These are phyloP conservation scores for Phytophthora quininea DNA, from an alignment of 352 stramenopile species.

Conservation along the genomic window DNA sequence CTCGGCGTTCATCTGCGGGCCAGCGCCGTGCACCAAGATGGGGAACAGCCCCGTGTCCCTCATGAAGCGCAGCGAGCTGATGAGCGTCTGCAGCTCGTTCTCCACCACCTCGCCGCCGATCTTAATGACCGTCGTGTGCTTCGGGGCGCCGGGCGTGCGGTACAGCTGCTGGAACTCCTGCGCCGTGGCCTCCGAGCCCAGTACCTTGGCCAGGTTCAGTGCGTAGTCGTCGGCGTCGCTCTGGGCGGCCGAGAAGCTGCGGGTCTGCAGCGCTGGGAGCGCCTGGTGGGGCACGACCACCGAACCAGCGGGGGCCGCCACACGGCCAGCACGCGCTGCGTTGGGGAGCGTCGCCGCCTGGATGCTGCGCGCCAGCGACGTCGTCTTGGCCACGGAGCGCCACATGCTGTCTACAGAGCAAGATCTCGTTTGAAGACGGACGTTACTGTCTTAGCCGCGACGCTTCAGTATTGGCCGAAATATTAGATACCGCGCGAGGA, in stretches of 20 bases:
- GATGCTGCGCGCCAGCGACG: constrained; percentile 28
- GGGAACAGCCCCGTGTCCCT: constrained; percentile 83
- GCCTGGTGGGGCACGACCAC: not conserved
- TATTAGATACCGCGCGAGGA: not conserved
- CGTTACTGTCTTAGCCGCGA: not conserved
- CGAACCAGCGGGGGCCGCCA: not conserved
- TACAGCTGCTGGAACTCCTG: constrained; percentile 80
- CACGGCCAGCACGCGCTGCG: not conserved
- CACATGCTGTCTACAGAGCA: constrained; percentile 32
- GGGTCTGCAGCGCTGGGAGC: constrained; percentile 8
- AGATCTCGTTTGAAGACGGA: constrained; percentile 15
- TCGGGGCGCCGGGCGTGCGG: constrained; percentile 60
- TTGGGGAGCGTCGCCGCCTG: constrained; percentile 3
- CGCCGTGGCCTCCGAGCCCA: constrained; percentile 62
- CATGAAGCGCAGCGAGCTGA: constrained; percentile 85
- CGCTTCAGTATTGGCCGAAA: not conserved
- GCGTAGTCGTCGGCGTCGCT: constrained; percentile 35
- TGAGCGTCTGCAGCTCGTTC: constrained; percentile 85
- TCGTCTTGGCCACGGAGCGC: constrained; percentile 36
- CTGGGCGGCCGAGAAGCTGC: constrained; percentile 21
- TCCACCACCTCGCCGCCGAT: constrained; percentile 90
- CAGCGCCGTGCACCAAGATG: constrained; percentile 88
- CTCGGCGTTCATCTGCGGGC: constrained; percentile 91
- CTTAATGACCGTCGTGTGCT: constrained; percentile 88
- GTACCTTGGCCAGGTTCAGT: constrained; percentile 63